A percentile compares a stretch with the other conserved stretches of the same genome.
Conservation (phyloP, 1,284 basidiomycete genomes). For the Pseudomicrostroma phylloplanum region DNA sequence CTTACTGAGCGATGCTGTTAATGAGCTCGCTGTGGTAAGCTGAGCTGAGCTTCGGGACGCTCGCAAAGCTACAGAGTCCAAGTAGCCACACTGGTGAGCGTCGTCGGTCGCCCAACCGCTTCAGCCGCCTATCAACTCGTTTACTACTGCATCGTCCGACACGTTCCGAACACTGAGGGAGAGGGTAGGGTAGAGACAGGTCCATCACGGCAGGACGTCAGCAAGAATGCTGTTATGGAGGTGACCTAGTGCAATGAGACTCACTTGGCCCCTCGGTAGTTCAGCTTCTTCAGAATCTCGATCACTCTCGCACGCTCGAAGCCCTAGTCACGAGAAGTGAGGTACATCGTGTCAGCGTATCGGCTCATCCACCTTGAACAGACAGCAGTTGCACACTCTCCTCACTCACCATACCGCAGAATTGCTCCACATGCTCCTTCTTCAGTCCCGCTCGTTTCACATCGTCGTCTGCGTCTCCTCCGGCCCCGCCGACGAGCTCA, state of each 20-base stretch:
- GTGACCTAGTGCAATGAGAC: conserved; percentile 19
- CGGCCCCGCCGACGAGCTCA: conserved; percentile 5
- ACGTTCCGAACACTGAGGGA: conserved; percentile 32
- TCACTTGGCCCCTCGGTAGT: conserved; percentile 78
- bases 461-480: conserved; percentile 49
- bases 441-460: conserved; percentile 63
- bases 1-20: too few relatives aligned
- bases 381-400: too few relatives aligned
- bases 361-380: too few relatives aligned
- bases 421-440: conserved; percentile 54
- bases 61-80: too few relatives aligned
- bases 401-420: conserved; percentile 48
- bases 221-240: background rate
- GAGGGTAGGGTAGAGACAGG: background rate
- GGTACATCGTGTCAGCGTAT: background rate
- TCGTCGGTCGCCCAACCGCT: too few relatives aligned
- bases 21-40: too few relatives aligned
- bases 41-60: too few relatives aligned
- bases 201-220: background rate
- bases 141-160: conserved; percentile 37
- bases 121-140: conserved; percentile 24
- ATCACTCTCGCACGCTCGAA: conserved; percentile 72
- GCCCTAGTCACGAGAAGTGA: conserved; percentile 43
- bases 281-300: conserved; percentile 78
- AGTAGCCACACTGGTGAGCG: too few relatives aligned